These are phyloP conservation scores for Tagetes patula DNA, from an alignment of 129 eudicot genomes.

Conservation along the genomic window DNA sequence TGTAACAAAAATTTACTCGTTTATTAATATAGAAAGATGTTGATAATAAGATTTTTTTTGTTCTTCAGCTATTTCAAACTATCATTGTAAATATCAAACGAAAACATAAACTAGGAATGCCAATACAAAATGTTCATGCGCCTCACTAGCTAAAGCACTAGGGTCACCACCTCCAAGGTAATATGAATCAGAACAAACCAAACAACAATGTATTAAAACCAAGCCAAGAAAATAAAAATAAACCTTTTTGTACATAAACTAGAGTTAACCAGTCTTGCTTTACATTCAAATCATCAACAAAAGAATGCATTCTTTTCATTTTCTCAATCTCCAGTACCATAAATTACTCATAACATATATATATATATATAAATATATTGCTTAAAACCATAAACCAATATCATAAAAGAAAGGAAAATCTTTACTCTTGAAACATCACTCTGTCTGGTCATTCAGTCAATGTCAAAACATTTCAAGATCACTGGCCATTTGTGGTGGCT, in stretches of 20 bases:
- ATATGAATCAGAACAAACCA: neutral
- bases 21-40: too few species aligned
- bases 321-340: conserved; percentile 38
- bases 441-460: conserved; percentile 21
- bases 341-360: conserved; percentile 29
- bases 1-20: too few species aligned
- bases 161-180: too few species aligned
- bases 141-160: too few species aligned
- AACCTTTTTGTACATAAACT: conserved; percentile 3
- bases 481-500: conserved; percentile 33
- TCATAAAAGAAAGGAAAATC: conserved; percentile 14
- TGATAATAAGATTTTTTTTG: too few species aligned
- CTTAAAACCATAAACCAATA: neutral
- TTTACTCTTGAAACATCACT: conserved; percentile 24
- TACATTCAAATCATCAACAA: conserved; percentile 34
- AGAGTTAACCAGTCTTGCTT: neutral
- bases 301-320: conserved; percentile 32
- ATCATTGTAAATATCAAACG: too few species aligned
- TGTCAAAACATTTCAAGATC: conserved; percentile 21
- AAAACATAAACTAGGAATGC: too few species aligned
- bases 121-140: too few species aligned
- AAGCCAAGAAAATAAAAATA: neutral
- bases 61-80: too few species aligned
- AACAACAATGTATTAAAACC: neutral
- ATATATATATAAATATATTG: neutral